Percentiles rank a stretch among this genome's conserved stretches.
Conservation (phyloP, 345 rosid genomes). For the Arabidopsis thaliana region DNA sequence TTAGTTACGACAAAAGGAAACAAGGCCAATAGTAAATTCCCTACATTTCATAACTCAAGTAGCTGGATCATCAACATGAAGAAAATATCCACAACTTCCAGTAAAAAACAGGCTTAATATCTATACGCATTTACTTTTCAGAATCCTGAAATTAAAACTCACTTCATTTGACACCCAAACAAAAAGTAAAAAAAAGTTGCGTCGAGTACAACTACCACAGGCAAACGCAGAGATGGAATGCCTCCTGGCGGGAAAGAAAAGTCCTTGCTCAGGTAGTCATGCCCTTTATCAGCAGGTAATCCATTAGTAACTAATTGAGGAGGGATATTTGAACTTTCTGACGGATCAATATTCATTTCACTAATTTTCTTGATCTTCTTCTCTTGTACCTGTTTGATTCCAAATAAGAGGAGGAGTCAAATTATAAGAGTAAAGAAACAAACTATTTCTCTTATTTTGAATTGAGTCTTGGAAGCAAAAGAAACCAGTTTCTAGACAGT, state of each 20-base stretch:
- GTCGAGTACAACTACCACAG: slow-evolving; percentile 81
- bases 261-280: slow-evolving; percentile 52
- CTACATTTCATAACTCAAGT: slow-evolving; percentile 20
- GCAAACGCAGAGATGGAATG: slow-evolving; percentile 71
- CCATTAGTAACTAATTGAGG: slow-evolving; percentile 61
- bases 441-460: background rate
- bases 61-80: background rate
- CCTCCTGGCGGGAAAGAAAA: slow-evolving; percentile 67
- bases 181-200: slow-evolving; percentile 15
- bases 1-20: slow-evolving; percentile 6
- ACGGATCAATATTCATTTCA: slow-evolving; percentile 76
- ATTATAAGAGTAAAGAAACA: slow-evolving; percentile 11
- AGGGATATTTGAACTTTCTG: slow-evolving; percentile 43
- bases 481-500: slow-evolving; percentile 22
- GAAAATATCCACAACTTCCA: slow-evolving; percentile 17
- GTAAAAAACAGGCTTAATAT: slow-evolving; percentile 6
- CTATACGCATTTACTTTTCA: slow-evolving; percentile 17
- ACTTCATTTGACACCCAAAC: slow-evolving; percentile 10
- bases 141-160: slow-evolving; percentile 34
- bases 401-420: slow-evolving; percentile 15
- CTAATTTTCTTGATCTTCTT: slow-evolving; percentile 88
- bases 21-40: slow-evolving; percentile 1
- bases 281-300: slow-evolving; percentile 49
- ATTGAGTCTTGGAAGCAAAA: slow-evolving; percentile 5
- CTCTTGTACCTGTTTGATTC: slow-evolving; percentile 77